A percentile compares a stretch with the other conserved stretches of the same genome.
Evolutionary conservation across 768 basidiomycete species (phyloP).

Genomic region (Hericium coralloides): DNA sequence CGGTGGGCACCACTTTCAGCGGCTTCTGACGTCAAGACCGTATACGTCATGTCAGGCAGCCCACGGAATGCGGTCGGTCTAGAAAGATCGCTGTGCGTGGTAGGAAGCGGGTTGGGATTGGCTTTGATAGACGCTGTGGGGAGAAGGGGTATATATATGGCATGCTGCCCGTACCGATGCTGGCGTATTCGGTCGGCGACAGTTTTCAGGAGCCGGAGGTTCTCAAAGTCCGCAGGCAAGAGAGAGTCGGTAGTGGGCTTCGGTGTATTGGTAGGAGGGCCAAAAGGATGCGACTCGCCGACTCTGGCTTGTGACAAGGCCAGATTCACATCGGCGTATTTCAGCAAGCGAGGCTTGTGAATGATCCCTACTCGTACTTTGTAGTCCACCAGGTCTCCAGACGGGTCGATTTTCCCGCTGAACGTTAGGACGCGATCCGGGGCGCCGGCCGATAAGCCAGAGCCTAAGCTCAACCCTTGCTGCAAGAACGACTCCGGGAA

Average conservation of each 20-base stretch:
- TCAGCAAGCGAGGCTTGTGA: conserved; percentile 51
- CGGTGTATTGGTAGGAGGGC: conserved; percentile 13
- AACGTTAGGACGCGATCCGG: conserved; percentile 67
- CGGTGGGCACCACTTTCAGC: conserved; percentile 34
- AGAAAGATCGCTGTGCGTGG: conserved; percentile 1
- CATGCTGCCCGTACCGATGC: not conserved
- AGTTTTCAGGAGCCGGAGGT: conserved; percentile 24
- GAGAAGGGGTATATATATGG: not conserved
- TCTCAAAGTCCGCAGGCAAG: conserved; percentile 10
- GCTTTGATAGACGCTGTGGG: conserved; percentile 9
- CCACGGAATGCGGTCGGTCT: conserved; percentile 27
- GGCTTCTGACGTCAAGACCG: conserved; percentile 22
- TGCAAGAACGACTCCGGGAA: conserved; percentile 54
- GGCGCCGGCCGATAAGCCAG: conserved; percentile 19
- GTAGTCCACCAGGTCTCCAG: conserved; percentile 62
- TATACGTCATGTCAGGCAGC: conserved; percentile 44
- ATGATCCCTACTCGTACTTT: conserved; percentile 66
- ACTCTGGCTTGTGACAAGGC: conserved; percentile 25
- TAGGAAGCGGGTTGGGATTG: conserved; percentile 18
- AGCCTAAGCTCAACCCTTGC: conserved; percentile 42
- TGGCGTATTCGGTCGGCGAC: conserved; percentile 8
- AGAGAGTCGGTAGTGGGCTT: not conserved
- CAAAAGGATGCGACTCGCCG: conserved; percentile 35
- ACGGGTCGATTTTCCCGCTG: conserved; percentile 55
- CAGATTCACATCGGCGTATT: conserved; percentile 62